These are phyloP conservation scores for Flaveria floridana DNA, from an alignment of 140 eudicot genomes.

Conservation along the genomic window DNA sequence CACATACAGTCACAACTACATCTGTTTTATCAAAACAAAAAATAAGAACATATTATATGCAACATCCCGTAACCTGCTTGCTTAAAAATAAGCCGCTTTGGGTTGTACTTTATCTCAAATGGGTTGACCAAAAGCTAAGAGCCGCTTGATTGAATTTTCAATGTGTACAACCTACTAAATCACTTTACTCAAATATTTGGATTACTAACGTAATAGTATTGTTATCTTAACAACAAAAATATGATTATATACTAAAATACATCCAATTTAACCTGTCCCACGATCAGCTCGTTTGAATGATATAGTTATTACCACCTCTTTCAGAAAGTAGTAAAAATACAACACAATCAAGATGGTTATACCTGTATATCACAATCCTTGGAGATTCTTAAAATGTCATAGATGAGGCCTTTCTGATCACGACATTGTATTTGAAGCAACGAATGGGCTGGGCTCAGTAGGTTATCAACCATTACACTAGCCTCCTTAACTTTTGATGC, in stretches of 20 bases:
- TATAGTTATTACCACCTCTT: neutral
- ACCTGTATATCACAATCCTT: slow-evolving; percentile 77
- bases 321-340: neutral
- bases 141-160: no score
- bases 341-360: slow-evolving; percentile 19
- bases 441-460: slow-evolving; percentile 73
- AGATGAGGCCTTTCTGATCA: slow-evolving; percentile 81
- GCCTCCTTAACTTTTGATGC: slow-evolving; percentile 49
- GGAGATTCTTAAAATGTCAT: slow-evolving; percentile 70
- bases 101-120: no score
- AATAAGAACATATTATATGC: neutral
- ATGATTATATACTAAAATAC: neutral
- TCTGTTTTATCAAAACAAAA: no score
- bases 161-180: no score
- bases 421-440: slow-evolving; percentile 76
- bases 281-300: neutral
- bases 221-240: no score
- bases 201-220: no score
- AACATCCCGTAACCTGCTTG: no score
- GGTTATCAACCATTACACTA: slow-evolving; percentile 60
- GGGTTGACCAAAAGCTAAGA: no score
- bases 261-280: neutral
- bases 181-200: no score
- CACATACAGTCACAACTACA: neutral
- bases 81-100: no score